Conservation (phyloP, 2,329 filamentous ascomycete species). For the Aspergillus bombycis region DNA sequence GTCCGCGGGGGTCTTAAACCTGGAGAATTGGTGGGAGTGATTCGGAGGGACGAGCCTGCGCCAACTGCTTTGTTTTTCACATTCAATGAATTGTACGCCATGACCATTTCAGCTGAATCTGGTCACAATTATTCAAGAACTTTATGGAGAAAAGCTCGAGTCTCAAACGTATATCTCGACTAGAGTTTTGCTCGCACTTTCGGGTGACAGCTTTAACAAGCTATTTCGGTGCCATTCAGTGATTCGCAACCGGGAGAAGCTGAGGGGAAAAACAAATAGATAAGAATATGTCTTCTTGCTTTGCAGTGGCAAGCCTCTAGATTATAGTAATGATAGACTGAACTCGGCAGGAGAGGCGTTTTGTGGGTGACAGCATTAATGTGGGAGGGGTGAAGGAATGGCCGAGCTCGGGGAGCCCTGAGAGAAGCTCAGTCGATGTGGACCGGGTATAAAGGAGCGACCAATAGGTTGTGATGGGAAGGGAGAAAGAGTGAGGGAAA, state of each 20-base stretch:
- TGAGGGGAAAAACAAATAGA: slow-evolving; percentile 11
- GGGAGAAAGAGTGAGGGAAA: slow-evolving; percentile 14
- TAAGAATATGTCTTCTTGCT: background rate
- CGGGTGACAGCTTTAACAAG: background rate
- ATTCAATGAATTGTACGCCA: slow-evolving; percentile 41
- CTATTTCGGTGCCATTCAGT: slow-evolving; percentile 5
- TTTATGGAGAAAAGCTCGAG: slow-evolving; percentile 15
- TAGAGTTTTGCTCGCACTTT: background rate
- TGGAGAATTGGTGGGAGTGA: slow-evolving; percentile 78
- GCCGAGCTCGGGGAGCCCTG: slow-evolving; percentile 5
- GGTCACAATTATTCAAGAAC: slow-evolving; percentile 31
- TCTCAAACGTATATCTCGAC: slow-evolving; percentile 27
- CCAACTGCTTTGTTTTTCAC: slow-evolving; percentile 41
- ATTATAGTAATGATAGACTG: slow-evolving; percentile 1
- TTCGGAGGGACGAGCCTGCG: slow-evolving; percentile 54
- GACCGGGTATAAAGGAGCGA: background rate
- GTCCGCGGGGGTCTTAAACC: slow-evolving; percentile 67
- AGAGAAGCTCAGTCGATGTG: background rate
- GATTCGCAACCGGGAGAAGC: background rate
- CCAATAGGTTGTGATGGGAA: slow-evolving; percentile 6
- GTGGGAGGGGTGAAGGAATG: slow-evolving; percentile 17
- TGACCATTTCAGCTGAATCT: slow-evolving; percentile 26
- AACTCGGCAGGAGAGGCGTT: slow-evolving; percentile 5
- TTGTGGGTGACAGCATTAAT: slow-evolving; percentile 15
- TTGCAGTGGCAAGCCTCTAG: background rate